Conservation (phyloP, 1,284 basidiomycete genomes). For the Ceratorhiza oryzae-sativae region DNA sequence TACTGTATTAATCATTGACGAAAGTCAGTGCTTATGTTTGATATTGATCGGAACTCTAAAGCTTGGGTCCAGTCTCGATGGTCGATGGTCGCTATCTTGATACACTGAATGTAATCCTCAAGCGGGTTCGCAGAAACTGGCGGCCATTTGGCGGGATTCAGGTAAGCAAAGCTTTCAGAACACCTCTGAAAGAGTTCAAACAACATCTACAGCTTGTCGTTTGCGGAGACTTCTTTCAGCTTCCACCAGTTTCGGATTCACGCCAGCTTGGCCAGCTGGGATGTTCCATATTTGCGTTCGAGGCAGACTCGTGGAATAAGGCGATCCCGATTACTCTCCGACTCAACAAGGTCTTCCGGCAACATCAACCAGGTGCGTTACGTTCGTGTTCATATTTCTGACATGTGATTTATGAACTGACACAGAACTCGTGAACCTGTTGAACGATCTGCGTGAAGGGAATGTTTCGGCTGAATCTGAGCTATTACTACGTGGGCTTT, state of each 20-base stretch:
- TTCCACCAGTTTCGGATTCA: slow-evolving; percentile 78
- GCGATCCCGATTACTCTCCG: slow-evolving; percentile 64
- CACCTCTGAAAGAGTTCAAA: slow-evolving; percentile 38
- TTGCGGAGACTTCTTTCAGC: slow-evolving; percentile 92
- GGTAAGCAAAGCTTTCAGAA: slow-evolving; percentile 55
- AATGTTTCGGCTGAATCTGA: not conserved
- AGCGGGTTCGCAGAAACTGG: slow-evolving; percentile 62
- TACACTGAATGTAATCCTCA: slow-evolving; percentile 77
- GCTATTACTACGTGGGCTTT: slow-evolving; percentile 12
- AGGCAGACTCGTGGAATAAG: slow-evolving; percentile 75
- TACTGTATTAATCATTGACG: slow-evolving; percentile 90
- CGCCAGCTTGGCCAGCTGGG: slow-evolving; percentile 39
- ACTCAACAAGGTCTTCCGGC: slow-evolving; percentile 72
- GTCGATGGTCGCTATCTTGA: slow-evolving; percentile 93
- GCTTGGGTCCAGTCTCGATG: slow-evolving; percentile 94
- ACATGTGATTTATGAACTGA: not conserved
- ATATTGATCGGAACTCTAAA: not conserved
- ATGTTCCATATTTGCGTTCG: slow-evolving; percentile 84
- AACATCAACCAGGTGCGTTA: slow-evolving; percentile 43
- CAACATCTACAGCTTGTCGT: slow-evolving; percentile 68
- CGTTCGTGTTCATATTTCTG: not conserved
- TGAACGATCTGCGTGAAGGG: slow-evolving; percentile 39
- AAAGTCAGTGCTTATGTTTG: slow-evolving; percentile 63
- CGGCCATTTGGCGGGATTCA: slow-evolving; percentile 94
- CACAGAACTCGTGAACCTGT: slow-evolving; percentile 54